These are phyloP conservation scores for Haplosporangium gracile DNA, from an alignment of 192 early-diverging fungal genomes.

Conservation along the genomic window DNA sequence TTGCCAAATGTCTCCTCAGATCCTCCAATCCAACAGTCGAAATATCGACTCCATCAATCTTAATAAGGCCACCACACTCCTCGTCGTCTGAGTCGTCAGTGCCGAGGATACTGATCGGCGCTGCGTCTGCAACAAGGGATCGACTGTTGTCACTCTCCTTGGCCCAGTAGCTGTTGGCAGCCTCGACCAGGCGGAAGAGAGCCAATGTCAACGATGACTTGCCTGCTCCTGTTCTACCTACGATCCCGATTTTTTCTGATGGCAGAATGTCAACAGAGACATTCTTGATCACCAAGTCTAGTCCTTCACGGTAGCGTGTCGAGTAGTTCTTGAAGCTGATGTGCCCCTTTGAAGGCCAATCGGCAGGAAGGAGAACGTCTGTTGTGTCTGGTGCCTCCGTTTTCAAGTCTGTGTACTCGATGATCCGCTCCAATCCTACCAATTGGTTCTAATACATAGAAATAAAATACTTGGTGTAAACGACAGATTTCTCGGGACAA, in stretches of 20 bases:
- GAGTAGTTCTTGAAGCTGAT: slow-evolving; percentile 80
- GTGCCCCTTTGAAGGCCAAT: slow-evolving; percentile 78
- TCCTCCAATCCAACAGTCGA: slow-evolving; percentile 76
- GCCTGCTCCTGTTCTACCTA: slow-evolving; percentile 75
- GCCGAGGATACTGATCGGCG: no score
- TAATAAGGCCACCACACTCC: slow-evolving; percentile 71
- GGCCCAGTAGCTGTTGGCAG: slow-evolving; percentile 63
- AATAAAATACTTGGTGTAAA: neutral
- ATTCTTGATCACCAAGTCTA: slow-evolving; percentile 79
- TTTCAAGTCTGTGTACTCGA: slow-evolving; percentile 53
- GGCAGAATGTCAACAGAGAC: slow-evolving; percentile 73
- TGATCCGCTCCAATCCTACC: slow-evolving; percentile 41
- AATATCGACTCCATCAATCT: slow-evolving; percentile 86
- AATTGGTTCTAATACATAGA: slow-evolving; percentile 53
- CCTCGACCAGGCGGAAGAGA: slow-evolving; percentile 64
- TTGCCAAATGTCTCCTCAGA: slow-evolving; percentile 79
- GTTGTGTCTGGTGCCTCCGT: slow-evolving; percentile 45
- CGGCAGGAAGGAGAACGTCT: slow-evolving; percentile 19
- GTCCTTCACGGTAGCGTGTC: slow-evolving; percentile 81
- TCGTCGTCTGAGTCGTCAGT: slow-evolving; percentile 49
- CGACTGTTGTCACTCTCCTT: slow-evolving; percentile 55
- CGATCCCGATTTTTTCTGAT: slow-evolving; percentile 87
- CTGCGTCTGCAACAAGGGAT: slow-evolving; percentile 15
- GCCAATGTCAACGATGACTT: slow-evolving; percentile 66
- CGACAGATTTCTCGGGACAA: neutral